These are phyloP conservation scores for Nemania sp. DNA, from an alignment of 2,329 filamentous ascomycete genomes.

Conservation along the genomic window DNA sequence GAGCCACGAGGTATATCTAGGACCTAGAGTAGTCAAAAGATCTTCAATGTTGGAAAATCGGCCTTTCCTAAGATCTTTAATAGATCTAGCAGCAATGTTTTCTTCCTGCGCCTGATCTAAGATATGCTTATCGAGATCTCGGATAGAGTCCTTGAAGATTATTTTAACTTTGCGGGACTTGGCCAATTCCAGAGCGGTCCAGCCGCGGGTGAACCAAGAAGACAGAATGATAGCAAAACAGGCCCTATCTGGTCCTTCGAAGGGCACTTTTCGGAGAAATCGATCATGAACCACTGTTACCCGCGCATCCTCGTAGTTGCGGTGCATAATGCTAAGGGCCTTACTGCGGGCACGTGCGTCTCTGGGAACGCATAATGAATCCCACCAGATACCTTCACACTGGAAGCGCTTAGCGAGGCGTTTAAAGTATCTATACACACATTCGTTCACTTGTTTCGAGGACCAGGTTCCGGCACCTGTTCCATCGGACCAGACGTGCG, in stretches of 20 bases:
- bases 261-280: constrained; percentile 1
- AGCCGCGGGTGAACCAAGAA: constrained; percentile 13
- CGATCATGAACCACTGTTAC: constrained; percentile 10
- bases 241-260: not conserved
- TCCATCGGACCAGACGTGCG: constrained; percentile 11
- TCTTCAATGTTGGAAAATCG: not conserved
- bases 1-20: constrained; percentile 7
- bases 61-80: not conserved
- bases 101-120: not conserved
- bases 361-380: constrained; percentile 1
- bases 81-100: not conserved
- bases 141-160: constrained; percentile 4
- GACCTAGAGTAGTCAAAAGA: not conserved
- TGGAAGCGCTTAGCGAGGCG: not conserved
- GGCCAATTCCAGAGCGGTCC: constrained; percentile 8
- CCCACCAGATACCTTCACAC: constrained; percentile 13
- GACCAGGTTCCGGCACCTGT: not conserved
- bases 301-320: not conserved
- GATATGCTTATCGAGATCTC: constrained; percentile 9
- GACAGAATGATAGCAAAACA: constrained; percentile 6
- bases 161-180: constrained; percentile 9
- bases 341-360: constrained; percentile 1
- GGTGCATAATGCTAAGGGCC: not conserved
- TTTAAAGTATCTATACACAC: not conserved
- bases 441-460: not conserved